Percentiles rank a stretch among this genome's conserved stretches.
Evolutionary conservation across 176 grass and related monocot genomes (phyloP).

Genomic region (Aegilops umbellulata): DNA sequence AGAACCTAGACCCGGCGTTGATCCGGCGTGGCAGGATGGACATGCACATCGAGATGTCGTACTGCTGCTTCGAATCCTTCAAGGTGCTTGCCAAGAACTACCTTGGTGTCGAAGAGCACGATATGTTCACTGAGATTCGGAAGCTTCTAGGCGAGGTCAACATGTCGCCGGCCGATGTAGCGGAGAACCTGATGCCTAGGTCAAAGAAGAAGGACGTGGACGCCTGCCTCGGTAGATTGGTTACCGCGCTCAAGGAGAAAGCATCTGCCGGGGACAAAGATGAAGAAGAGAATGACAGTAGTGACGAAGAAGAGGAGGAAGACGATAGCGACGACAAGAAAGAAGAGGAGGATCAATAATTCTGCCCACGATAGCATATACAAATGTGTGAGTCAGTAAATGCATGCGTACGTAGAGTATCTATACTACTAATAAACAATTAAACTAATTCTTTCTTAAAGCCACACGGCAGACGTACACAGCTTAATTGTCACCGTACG

Average conservation of each 20-base stretch:
- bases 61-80: constrained; percentile 45
- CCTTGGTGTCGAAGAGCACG: constrained; percentile 5
- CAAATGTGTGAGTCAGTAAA: too few relatives aligned
- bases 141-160: constrained; percentile 18
- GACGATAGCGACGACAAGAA: too few relatives aligned
- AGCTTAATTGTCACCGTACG: too few relatives aligned
- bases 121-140: not conserved
- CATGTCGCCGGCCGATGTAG: constrained; percentile 37
- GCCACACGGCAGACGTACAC: too few relatives aligned
- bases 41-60: constrained; percentile 48
- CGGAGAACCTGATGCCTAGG: not conserved
- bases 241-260: not conserved
- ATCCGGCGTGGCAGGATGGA: constrained; percentile 50
- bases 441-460: too few relatives aligned
- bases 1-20: constrained; percentile 41
- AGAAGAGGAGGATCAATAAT: too few relatives aligned
- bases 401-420: too few relatives aligned
- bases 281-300: not conserved
- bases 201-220: not conserved
- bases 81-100: constrained; percentile 42
- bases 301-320: not conserved
- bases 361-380: too few relatives aligned
- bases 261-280: too few relatives aligned
- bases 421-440: too few relatives aligned
- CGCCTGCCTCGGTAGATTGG: not conserved